Evolutionary conservation across 192 early-diverging fungal species (phyloP).

Genomic region (Dimargaris xerosporica): DNA sequence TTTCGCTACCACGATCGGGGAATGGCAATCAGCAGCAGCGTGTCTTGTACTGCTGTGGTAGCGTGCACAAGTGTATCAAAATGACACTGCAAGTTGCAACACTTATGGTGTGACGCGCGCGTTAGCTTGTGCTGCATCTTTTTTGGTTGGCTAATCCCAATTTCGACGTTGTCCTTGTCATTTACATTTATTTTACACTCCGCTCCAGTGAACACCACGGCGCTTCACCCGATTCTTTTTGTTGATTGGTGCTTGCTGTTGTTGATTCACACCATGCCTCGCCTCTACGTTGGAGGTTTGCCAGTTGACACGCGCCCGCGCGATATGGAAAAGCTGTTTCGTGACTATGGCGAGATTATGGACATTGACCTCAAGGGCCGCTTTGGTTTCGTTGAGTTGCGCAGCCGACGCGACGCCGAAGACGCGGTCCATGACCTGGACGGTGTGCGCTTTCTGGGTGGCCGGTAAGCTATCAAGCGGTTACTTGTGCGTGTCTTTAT

Average conservation of each 20-base stretch:
- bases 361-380: constrained; percentile 71
- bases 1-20: too few species aligned
- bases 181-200: too few species aligned
- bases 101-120: too few species aligned
- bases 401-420: constrained; percentile 68
- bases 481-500: constrained; percentile 13
- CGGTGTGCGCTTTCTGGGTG: constrained; percentile 59
- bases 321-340: constrained; percentile 70
- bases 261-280: constrained; percentile 19
- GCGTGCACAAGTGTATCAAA: too few species aligned
- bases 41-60: too few species aligned
- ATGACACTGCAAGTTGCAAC: too few species aligned
- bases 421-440: constrained; percentile 79
- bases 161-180: too few species aligned
- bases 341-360: constrained; percentile 62
- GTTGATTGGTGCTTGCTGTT: background rate
- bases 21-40: too few species aligned
- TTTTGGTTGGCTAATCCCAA: too few species aligned
- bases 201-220: too few species aligned
- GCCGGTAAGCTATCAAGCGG: constrained; percentile 21
- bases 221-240: too few species aligned
- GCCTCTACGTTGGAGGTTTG: constrained; percentile 65
- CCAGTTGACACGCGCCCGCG: constrained; percentile 68
- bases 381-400: constrained; percentile 92
- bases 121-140: too few species aligned